Evolutionary conservation across 805 yeast genomes (phyloP).

Genomic region (Hanseniaspora nectarophila): DNA sequence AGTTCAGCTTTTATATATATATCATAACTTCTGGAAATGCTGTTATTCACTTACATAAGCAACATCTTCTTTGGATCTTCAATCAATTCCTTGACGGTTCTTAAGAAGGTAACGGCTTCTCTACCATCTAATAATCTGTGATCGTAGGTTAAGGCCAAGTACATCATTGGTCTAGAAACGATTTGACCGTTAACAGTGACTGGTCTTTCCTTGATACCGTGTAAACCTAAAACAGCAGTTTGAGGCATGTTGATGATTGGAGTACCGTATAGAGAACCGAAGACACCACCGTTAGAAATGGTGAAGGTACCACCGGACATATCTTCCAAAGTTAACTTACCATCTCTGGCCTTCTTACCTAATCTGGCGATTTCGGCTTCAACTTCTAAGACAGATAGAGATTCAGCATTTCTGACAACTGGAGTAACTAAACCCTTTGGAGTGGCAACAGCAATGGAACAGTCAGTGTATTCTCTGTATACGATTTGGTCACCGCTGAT

Average conservation of each 20-base stretch:
- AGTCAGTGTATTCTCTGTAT: slow-evolving; percentile 90
- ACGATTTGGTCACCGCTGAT: slow-evolving; percentile 91
- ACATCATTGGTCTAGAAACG: slow-evolving; percentile 98
- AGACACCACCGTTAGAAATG: slow-evolving; percentile 97
- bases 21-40: too few species aligned
- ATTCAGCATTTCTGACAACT: slow-evolving; percentile 92
- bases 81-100: slow-evolving; percentile 87
- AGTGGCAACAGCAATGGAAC: slow-evolving; percentile 94
- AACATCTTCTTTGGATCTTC: slow-evolving; percentile 99
- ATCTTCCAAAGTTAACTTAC: slow-evolving; percentile 90
- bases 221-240: slow-evolving; percentile 94
- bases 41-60: slow-evolving; percentile 37
- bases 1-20: neutral
- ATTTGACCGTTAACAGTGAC: slow-evolving; percentile 92
- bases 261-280: slow-evolving; percentile 94
- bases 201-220: slow-evolving; percentile 95
- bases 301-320: slow-evolving; percentile 99
- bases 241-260: slow-evolving; percentile 98
- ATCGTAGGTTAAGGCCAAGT: slow-evolving; percentile 94
- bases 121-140: slow-evolving; percentile 97
- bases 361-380: slow-evolving; percentile 73
- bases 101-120: slow-evolving; percentile 95
- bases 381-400: slow-evolving; percentile 72
- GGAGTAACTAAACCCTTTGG: slow-evolving; percentile 99
- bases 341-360: slow-evolving; percentile 92